Evolutionary conservation across 139 green algal species (phyloP).

Genomic region (Raphidocelis subcapitata): DNA sequence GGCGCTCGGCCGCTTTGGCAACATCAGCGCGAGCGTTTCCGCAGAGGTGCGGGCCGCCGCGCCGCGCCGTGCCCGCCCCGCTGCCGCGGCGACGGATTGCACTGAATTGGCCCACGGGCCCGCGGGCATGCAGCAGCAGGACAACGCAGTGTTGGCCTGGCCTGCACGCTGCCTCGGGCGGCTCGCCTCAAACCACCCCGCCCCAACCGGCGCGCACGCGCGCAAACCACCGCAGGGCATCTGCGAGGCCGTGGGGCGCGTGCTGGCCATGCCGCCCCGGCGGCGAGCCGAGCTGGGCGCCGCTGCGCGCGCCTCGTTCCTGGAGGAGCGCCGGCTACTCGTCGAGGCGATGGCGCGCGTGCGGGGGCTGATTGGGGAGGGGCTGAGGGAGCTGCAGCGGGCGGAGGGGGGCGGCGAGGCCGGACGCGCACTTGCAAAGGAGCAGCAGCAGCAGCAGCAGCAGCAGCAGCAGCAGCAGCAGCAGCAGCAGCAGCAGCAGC

Average conservation of each 20-base stretch:
- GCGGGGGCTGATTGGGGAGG: no score
- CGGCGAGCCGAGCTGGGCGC: not conserved
- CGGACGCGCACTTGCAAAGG: no score
- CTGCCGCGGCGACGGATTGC: not conserved
- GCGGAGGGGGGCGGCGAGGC: no score
- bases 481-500: not conserved
- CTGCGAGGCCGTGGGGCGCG: constrained; percentile 5
- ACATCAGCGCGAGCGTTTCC: constrained; percentile 25
- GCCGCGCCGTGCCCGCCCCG: no score
- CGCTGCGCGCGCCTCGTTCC: constrained; percentile 1
- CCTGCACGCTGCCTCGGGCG: not conserved
- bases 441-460: not conserved
- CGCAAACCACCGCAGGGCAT: constrained; percentile 3
- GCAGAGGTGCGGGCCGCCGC: constrained; percentile 6
- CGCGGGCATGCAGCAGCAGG: not conserved
- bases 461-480: not conserved
- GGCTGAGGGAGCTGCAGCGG: not conserved
- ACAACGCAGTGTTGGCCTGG: not conserved
- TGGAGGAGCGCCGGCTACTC: constrained; percentile 1
- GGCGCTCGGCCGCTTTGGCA: constrained; percentile 19
- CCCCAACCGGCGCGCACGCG: no score
- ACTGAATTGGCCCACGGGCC: not conserved
- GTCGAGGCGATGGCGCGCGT: not conserved
- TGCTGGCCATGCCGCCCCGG: not conserved
- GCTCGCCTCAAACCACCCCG: no score